Evolutionary conservation across 192 early-diverging fungal genomes (phyloP).

Genomic region (Coemansia sp.): DNA sequence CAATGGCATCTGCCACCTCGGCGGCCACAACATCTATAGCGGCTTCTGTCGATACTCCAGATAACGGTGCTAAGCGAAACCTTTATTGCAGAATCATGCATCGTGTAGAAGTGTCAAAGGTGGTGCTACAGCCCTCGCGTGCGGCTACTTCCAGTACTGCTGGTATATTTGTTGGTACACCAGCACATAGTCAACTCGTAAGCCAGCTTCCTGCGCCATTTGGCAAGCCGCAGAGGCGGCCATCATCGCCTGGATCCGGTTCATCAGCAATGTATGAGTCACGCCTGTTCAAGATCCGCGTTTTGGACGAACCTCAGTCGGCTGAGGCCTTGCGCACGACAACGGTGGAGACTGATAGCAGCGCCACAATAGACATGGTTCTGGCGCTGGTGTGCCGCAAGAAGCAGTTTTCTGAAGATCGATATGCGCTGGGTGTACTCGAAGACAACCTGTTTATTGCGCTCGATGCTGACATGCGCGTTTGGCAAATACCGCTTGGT

Average conservation of each 20-base stretch:
- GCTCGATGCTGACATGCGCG: constrained; percentile 74
- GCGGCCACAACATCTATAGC: background rate
- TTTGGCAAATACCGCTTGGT: constrained; percentile 56
- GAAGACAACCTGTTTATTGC: constrained; percentile 68
- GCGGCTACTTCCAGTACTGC: constrained; percentile 35
- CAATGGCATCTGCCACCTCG: background rate
- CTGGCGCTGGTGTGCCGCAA: constrained; percentile 85
- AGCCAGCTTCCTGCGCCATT: background rate
- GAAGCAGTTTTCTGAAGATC: constrained; percentile 77
- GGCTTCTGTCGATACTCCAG: background rate
- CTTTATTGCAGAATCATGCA: constrained; percentile 10
- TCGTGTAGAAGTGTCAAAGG: constrained; percentile 22
- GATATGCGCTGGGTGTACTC: constrained; percentile 83
- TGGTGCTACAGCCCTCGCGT: constrained; percentile 39
- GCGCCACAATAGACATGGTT: constrained; percentile 75
- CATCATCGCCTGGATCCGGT: background rate
- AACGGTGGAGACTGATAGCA: constrained; percentile 72
- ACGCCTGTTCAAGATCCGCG: constrained; percentile 31
- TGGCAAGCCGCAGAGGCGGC: constrained; percentile 1
- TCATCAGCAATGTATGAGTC: constrained; percentile 10
- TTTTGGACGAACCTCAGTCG: constrained; percentile 24
- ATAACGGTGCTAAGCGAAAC: background rate
- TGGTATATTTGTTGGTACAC: constrained; percentile 36
- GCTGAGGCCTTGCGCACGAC: constrained; percentile 85
- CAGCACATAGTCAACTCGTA: background rate